A percentile compares a stretch with the other conserved stretches of the same genome.
These are phyloP conservation scores for Melocanna baccifera DNA, from an alignment of 176 grass and related monocot genomes.

Conservation along the genomic window DNA sequence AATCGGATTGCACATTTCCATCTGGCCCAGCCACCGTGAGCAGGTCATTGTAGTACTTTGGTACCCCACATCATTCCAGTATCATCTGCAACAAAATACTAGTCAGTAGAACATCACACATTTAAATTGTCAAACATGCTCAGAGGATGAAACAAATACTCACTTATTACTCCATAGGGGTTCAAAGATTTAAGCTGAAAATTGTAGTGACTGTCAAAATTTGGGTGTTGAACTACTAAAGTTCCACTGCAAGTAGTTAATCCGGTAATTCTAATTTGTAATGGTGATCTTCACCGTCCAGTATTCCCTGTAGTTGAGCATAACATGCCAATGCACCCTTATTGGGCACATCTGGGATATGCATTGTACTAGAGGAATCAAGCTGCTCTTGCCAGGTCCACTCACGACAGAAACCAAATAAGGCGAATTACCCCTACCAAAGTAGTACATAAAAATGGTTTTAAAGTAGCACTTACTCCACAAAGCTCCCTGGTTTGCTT, in stretches of 20 bases:
- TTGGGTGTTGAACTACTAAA: conserved; percentile 62
- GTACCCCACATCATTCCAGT: conserved; percentile 74
- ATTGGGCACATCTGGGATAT: conserved; percentile 79
- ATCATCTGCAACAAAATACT: conserved; percentile 48
- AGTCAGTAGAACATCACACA: background rate
- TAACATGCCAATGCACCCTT: conserved; percentile 82
- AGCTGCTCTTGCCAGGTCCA: conserved; percentile 42
- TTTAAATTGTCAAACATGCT: background rate
- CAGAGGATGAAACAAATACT: conserved; percentile 29
- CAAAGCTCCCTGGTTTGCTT: conserved; percentile 66
- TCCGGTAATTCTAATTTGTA: conserved; percentile 76
- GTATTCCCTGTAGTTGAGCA: conserved; percentile 69
- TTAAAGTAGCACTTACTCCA: conserved; percentile 53
- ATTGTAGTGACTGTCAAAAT: conserved; percentile 60
- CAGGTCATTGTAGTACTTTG: conserved; percentile 77
- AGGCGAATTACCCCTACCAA: conserved; percentile 54
- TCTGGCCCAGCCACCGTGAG: conserved; percentile 55
- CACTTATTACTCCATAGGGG: conserved; percentile 63
- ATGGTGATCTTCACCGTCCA: conserved; percentile 67
- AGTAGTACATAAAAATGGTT: background rate
- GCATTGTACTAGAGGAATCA: conserved; percentile 59
- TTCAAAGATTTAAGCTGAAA: conserved; percentile 67
- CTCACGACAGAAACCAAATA: conserved; percentile 58
- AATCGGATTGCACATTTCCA: conserved; percentile 67
- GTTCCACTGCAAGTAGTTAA: conserved; percentile 84